These are phyloP conservation scores for Discostella stelligeroides DNA, from an alignment of 108 stramenopile species.

Conservation along the genomic window DNA sequence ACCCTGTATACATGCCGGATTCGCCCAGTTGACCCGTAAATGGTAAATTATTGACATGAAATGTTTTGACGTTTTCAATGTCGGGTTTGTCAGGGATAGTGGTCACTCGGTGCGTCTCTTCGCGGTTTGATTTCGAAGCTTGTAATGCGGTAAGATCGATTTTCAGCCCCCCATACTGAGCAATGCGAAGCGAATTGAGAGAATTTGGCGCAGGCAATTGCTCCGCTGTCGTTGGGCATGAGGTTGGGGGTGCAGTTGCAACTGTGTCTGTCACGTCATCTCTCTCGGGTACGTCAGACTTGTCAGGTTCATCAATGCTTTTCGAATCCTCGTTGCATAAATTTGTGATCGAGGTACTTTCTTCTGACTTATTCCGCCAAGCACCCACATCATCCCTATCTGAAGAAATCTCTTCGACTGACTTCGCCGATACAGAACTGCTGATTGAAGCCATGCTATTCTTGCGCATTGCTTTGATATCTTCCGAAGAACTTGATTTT, in stretches of 20 bases:
- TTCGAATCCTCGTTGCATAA: neutral
- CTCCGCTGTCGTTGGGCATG: neutral
- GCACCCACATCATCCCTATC: neutral
- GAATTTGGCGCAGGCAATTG: neutral
- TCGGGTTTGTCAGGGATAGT: neutral
- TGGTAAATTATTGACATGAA: slow-evolving; percentile 37
- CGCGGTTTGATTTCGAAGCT: slow-evolving; percentile 23
- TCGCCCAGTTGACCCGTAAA: slow-evolving; percentile 46
- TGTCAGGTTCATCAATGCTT: slow-evolving; percentile 3
- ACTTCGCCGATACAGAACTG: neutral
- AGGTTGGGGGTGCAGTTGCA: neutral
- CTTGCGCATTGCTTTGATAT: neutral
- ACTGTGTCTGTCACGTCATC: neutral
- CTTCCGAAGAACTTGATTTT: neutral
- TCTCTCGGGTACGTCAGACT: neutral
- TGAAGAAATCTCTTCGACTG: neutral
- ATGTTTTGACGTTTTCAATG: slow-evolving; percentile 31
- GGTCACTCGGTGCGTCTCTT: slow-evolving; percentile 22
- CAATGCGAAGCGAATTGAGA: neutral
- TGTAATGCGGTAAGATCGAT: slow-evolving; percentile 39
- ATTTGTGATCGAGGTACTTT: neutral
- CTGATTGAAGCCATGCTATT: neutral
- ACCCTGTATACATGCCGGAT: slow-evolving; percentile 50
- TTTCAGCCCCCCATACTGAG: slow-evolving; percentile 18
- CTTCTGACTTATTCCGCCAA: neutral